Conservation (phyloP, 164 flowering plant genomes). For the Saururus chinensis region DNA sequence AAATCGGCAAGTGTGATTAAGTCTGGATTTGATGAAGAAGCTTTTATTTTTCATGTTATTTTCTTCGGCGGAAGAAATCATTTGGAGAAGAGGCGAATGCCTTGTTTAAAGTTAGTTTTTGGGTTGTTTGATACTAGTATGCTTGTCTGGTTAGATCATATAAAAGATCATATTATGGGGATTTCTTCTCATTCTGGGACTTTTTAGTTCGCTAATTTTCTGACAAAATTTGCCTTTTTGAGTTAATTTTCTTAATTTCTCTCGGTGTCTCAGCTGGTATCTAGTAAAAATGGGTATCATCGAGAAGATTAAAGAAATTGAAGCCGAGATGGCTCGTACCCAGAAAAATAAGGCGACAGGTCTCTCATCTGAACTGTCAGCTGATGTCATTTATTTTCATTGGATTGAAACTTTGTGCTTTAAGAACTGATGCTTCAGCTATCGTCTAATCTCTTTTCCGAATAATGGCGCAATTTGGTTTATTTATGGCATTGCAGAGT, state of each 20-base stretch:
- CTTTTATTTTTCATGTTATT: no score
- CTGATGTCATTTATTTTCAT: not conserved
- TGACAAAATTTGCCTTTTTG: no score
- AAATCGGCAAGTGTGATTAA: no score
- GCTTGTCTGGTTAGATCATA: no score
- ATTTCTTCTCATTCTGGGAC: no score
- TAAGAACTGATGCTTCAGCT: not conserved
- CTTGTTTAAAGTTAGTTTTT: no score
- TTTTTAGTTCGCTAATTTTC: no score
- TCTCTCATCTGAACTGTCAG: not conserved
- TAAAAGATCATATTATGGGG: no score
- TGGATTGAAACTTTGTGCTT: not conserved
- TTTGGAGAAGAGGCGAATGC: no score
- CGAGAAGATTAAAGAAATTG: slow-evolving; percentile 95
- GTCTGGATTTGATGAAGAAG: no score
- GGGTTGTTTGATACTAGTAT: no score
- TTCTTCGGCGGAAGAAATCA: no score
- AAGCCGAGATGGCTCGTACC: slow-evolving; percentile 99
- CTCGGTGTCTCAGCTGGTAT: slow-evolving; percentile 8
- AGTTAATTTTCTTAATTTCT: not conserved
- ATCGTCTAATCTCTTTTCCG: not conserved
- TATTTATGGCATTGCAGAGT: slow-evolving; percentile 39
- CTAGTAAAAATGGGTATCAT: slow-evolving; percentile 75
- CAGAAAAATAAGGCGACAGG: slow-evolving; percentile 99
- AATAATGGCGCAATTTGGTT: not conserved